Conservation (phyloP, 345 rosid genomes). For the Eucalyptus camaldulensis region DNA sequence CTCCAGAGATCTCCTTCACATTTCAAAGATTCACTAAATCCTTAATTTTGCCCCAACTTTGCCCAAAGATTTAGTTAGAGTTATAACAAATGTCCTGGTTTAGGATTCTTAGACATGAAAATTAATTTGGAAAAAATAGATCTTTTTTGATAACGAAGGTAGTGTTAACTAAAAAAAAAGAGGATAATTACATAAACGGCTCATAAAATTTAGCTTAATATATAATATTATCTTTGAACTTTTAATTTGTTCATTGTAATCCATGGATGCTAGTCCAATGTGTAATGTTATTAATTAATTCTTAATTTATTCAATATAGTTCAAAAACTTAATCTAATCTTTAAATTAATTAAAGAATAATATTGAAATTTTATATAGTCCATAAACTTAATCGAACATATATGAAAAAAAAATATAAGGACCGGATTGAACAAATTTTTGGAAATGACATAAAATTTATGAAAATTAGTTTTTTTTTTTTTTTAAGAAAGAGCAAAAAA, state of each 20-base stretch:
- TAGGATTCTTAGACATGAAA: neutral
- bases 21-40: neutral
- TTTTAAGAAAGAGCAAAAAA: too few species aligned
- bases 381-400: too few species aligned
- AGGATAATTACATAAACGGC: neutral
- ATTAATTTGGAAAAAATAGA: neutral
- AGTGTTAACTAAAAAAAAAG: rapidly evolving
- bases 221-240: rapidly evolving
- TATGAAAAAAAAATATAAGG: neutral
- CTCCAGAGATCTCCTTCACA: neutral
- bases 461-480: too few species aligned
- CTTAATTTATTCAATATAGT: rapidly evolving
- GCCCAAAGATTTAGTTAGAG: neutral
- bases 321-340: too few species aligned
- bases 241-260: too few species aligned
- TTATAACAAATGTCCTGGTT: rapidly evolving
- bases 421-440: too few species aligned
- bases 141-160: rapidly evolving
- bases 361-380: too few species aligned
- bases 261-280: rapidly evolving
- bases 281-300: too few species aligned
- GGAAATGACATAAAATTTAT: too few species aligned
- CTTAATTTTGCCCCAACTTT: neutral
- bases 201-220: too few species aligned
- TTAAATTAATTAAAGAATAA: too few species aligned